Evolutionary conservation across 2,329 filamentous ascomycete genomes (phyloP).

Genomic region (Hypocrella siamensis): DNA sequence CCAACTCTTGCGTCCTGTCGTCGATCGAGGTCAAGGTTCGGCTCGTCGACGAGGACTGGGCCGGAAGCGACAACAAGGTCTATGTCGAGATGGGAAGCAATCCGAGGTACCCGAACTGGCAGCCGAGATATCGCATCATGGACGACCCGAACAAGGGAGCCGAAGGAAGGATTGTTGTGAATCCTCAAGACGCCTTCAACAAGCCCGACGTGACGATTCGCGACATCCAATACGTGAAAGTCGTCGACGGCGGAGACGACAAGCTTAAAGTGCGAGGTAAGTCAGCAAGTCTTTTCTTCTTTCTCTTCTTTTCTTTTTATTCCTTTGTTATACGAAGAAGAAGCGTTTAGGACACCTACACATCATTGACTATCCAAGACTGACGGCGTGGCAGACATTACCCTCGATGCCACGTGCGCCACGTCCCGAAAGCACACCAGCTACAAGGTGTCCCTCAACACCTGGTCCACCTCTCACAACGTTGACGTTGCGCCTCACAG

Average conservation of each 20-base stretch:
- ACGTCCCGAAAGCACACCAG: not conserved
- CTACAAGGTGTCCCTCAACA: not conserved
- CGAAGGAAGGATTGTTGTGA: not conserved
- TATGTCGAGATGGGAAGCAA: not conserved
- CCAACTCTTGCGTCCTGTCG: not conserved
- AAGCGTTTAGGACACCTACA: too few species aligned
- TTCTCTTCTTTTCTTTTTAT: too few species aligned
- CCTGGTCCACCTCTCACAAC: not conserved
- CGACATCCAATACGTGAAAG: not conserved
- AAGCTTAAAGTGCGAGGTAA: not conserved
- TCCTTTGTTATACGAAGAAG: too few species aligned
- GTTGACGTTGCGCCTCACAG: not conserved
- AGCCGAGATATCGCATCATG: not conserved
- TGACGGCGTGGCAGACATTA: not conserved
- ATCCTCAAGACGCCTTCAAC: not conserved
- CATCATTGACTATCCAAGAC: not conserved
- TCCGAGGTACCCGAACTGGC: not conserved
- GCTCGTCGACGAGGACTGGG: not conserved
- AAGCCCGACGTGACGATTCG: not conserved
- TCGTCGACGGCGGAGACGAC: not conserved
- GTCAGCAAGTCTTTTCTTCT: too few species aligned
- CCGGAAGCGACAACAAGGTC: not conserved
- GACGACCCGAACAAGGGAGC: not conserved
- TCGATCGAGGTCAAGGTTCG: not conserved
- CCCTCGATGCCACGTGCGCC: not conserved